Evolutionary conservation across 1,284 basidiomycete genomes (phyloP).

Genomic region (Rhodotorula sp.): DNA sequence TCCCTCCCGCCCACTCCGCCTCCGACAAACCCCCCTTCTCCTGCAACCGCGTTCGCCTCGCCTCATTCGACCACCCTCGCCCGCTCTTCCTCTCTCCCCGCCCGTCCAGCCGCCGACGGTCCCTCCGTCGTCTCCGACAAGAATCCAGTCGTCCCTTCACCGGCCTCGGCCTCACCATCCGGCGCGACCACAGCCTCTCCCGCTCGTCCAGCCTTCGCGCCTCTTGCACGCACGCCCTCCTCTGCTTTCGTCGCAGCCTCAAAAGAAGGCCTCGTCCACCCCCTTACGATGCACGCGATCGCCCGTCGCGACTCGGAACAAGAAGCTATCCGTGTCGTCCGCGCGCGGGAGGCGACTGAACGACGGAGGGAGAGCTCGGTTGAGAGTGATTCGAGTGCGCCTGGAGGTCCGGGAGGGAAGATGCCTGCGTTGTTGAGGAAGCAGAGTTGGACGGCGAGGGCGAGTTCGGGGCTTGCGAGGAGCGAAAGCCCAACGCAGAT

Average conservation of each 20-base stretch:
- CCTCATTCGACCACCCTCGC: neutral
- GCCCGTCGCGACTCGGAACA: slow-evolving; percentile 32
- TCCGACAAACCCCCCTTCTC: neutral
- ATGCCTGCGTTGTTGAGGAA: neutral
- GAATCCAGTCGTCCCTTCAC: neutral
- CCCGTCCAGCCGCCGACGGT: neutral
- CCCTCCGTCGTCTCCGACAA: slow-evolving; percentile 9
- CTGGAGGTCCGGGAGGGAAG: neutral
- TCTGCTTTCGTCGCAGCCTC: slow-evolving; percentile 29
- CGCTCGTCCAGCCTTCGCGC: slow-evolving; percentile 7
- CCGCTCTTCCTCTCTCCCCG: neutral
- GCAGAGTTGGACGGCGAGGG: slow-evolving; percentile 6
- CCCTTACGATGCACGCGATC: slow-evolving; percentile 38
- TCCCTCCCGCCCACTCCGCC: neutral
- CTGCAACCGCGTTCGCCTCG: neutral
- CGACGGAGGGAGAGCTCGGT: slow-evolving; percentile 9
- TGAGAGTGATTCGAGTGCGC: neutral
- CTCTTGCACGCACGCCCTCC: slow-evolving; percentile 11
- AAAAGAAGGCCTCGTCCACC: slow-evolving; percentile 22
- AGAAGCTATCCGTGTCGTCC: slow-evolving; percentile 33
- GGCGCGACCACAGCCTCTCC: neutral
- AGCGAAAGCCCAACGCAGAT: slow-evolving; percentile 23
- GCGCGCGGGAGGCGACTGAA: slow-evolving; percentile 27
- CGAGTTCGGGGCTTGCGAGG: neutral
- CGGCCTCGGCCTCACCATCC: neutral